Conservation (phyloP, 2,329 filamentous ascomycete species). For the Ceratocystiopsis sp. region DNA sequence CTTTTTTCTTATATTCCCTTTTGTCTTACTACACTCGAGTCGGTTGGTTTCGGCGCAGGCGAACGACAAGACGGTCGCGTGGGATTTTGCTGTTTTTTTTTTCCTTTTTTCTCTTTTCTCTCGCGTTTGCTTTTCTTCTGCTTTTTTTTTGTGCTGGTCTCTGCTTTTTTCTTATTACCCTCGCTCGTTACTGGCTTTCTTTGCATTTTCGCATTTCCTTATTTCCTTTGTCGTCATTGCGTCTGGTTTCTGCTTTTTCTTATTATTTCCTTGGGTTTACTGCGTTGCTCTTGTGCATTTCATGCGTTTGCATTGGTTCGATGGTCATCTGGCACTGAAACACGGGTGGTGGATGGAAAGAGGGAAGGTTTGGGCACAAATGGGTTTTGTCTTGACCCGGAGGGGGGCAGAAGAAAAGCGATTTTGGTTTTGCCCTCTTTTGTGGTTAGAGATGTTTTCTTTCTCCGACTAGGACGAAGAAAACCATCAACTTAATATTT, state of each 20-base stretch:
- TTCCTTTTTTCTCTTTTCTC: background rate
- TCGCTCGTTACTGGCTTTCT: background rate
- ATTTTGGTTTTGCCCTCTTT: background rate
- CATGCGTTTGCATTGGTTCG: slow-evolving; percentile 14
- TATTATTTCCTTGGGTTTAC: slow-evolving; percentile 6
- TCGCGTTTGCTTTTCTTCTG: background rate
- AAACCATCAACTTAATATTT: slow-evolving; percentile 20
- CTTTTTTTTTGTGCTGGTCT: background rate
- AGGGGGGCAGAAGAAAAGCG: slow-evolving; percentile 12
- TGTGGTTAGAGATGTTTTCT: background rate
- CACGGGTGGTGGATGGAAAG: no score
- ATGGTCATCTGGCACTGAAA: slow-evolving; percentile 22
- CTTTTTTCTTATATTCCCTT: slow-evolving; percentile 9
- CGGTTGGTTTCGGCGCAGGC: slow-evolving; percentile 8
- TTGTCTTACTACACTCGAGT: slow-evolving; percentile 7
- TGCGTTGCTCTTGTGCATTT: slow-evolving; percentile 5
- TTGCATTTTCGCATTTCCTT: slow-evolving; percentile 6
- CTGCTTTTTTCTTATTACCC: background rate
- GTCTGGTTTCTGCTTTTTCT: slow-evolving; percentile 1
- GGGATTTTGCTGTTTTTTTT: background rate
- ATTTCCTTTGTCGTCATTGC: slow-evolving; percentile 11
- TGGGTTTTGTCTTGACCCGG: slow-evolving; percentile 16
- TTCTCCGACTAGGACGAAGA: background rate
- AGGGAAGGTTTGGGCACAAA: background rate
- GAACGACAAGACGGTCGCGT: slow-evolving; percentile 6